These are phyloP conservation scores for Dioscorea cayenensis DNA, from an alignment of 116 monocot species.

Conservation along the genomic window DNA sequence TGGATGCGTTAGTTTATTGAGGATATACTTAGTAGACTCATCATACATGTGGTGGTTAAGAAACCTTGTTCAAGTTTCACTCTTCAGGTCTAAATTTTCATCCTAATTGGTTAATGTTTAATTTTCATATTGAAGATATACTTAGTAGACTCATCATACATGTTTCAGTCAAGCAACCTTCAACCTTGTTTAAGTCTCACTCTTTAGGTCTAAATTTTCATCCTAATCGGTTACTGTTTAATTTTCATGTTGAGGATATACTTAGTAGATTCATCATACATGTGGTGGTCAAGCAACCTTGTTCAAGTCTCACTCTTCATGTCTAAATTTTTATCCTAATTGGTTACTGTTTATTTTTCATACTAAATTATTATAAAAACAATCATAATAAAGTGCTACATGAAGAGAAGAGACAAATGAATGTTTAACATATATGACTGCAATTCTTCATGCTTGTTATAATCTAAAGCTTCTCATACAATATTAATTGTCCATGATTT, in stretches of 20 bases:
- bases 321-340: too few species aligned
- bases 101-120: background rate
- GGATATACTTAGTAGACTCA: conserved; percentile 34
- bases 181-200: background rate
- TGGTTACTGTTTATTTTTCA: too few species aligned
- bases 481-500: conserved; percentile 28
- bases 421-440: conserved; percentile 17
- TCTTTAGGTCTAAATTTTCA: background rate
- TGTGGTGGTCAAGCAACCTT: background rate
- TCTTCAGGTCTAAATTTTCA: conserved; percentile 30
- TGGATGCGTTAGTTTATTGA: conserved; percentile 39
- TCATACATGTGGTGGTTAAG: conserved; percentile 48
- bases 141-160: conserved; percentile 6
- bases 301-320: background rate
- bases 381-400: conserved; percentile 24
- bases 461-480: conserved; percentile 35
- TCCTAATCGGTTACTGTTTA: too few species aligned
- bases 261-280: background rate
- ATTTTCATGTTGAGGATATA: conserved; percentile 3
- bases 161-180: too few species aligned
- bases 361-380: too few species aligned
- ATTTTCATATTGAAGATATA: conserved; percentile 28
- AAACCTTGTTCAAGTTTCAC: conserved; percentile 35
- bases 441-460: conserved; percentile 41
- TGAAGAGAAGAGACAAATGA: conserved; percentile 25